These are phyloP conservation scores for Globisporangium alternatum DNA, from an alignment of 352 stramenopile genomes.

Conservation along the genomic window DNA sequence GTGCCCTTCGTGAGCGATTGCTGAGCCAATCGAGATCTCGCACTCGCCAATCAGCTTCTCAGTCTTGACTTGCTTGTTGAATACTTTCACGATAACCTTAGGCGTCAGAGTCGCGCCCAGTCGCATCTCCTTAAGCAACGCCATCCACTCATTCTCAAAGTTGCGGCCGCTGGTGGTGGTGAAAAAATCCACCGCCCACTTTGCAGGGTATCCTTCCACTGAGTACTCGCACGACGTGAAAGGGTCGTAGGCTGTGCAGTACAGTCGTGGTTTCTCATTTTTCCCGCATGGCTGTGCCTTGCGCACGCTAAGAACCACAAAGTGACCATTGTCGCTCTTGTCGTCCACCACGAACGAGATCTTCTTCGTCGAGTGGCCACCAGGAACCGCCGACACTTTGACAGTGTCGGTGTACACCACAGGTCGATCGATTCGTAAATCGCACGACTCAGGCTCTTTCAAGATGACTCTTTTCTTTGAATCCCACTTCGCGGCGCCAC, in stretches of 20 bases:
- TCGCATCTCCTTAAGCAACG: slow-evolving; percentile 44
- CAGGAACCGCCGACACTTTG: slow-evolving; percentile 44
- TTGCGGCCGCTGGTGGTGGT: slow-evolving; percentile 35
- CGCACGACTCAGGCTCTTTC: slow-evolving; percentile 41
- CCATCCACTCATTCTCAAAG: slow-evolving; percentile 53
- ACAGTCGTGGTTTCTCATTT: slow-evolving; percentile 35
- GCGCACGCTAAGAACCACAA: slow-evolving; percentile 70
- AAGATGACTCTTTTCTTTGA: slow-evolving; percentile 48
- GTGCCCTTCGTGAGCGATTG: slow-evolving; percentile 67
- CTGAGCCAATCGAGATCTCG: slow-evolving; percentile 67
- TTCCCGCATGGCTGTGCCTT: slow-evolving; percentile 35
- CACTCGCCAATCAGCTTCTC: slow-evolving; percentile 73
- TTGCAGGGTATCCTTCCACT: slow-evolving; percentile 52
- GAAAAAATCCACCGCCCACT: slow-evolving; percentile 76
- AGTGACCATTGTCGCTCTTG: slow-evolving; percentile 34
- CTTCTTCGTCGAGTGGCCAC: slow-evolving; percentile 30
- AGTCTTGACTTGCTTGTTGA: slow-evolving; percentile 63
- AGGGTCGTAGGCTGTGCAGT: slow-evolving; percentile 84
- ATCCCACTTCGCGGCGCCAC: slow-evolving; percentile 59
- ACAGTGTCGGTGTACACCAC: slow-evolving; percentile 81
- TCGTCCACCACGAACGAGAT: slow-evolving; percentile 49
- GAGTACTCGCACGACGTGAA: slow-evolving; percentile 77
- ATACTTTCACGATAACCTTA: slow-evolving; percentile 65
- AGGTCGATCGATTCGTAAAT: slow-evolving; percentile 57
- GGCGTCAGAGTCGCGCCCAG: slow-evolving; percentile 64